These are phyloP conservation scores for Croton setiger DNA, from an alignment of 441 rosid species.

Conservation along the genomic window DNA sequence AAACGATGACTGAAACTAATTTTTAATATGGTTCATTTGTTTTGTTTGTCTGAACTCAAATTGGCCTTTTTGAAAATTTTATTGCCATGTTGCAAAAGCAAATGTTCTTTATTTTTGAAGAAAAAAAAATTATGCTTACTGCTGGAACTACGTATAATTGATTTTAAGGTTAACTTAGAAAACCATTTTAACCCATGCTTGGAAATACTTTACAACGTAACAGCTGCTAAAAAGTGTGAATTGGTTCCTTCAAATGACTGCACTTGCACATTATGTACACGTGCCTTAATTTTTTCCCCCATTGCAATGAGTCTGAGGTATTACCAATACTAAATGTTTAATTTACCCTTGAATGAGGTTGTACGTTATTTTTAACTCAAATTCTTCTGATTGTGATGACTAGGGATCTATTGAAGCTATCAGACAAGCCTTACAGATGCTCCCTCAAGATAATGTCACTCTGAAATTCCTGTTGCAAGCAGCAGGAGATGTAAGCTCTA, in stretches of 20 bases:
- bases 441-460: slow-evolving; percentile 86
- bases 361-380: slow-evolving; percentile 12
- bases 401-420: slow-evolving; percentile 97
- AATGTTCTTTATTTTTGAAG: too few relatives aligned
- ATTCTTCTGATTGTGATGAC: slow-evolving; percentile 27
- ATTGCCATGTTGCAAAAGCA: not conserved
- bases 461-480: slow-evolving; percentile 90
- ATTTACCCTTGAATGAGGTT: not conserved
- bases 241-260: not conserved
- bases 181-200: not conserved
- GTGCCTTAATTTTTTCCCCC: not conserved
- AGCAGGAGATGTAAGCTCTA: slow-evolving; percentile 78
- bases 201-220: not conserved
- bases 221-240: not conserved
- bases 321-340: slow-evolving; percentile 7
- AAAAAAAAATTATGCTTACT: not conserved
- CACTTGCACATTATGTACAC: not conserved
- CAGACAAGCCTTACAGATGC: slow-evolving; percentile 85
- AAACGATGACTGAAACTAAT: not conserved
- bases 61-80: not conserved
- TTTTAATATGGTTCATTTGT: not conserved
- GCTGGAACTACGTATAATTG: not conserved
- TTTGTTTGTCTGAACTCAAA: not conserved
- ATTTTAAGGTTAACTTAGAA: not conserved
- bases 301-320: slow-evolving; percentile 6